Conservation (phyloP, 2,329 filamentous ascomycete genomes). For the Penicillium sp. region DNA sequence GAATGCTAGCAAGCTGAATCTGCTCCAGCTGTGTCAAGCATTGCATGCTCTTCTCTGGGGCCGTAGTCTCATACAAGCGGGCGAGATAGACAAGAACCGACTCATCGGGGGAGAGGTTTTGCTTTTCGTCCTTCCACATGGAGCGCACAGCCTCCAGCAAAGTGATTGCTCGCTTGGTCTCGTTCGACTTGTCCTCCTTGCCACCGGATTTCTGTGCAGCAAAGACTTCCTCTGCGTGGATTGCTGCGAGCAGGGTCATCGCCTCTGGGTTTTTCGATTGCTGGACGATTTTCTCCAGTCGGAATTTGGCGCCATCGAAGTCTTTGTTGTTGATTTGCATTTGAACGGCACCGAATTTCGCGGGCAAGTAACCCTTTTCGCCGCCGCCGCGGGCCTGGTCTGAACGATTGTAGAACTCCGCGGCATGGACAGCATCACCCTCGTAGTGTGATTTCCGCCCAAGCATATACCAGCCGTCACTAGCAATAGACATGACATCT, state of each 20-base stretch:
- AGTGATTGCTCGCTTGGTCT: constrained; percentile 81
- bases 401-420: constrained; percentile 83
- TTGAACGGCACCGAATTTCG: constrained; percentile 92
- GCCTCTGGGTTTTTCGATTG: constrained; percentile 81
- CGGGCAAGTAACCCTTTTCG: constrained; percentile 88
- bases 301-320: constrained; percentile 86
- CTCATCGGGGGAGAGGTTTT: constrained; percentile 75
- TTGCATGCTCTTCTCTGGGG: constrained; percentile 86
- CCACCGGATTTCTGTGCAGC: constrained; percentile 70
- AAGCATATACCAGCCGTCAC: constrained; percentile 95
- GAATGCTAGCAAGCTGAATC: constrained; percentile 78
- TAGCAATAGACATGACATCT: constrained; percentile 93
- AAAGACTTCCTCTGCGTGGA: constrained; percentile 95
- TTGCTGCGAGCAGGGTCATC: constrained; percentile 85
- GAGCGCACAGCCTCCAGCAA: constrained; percentile 81
- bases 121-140: constrained; percentile 92
- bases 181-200: constrained; percentile 86
- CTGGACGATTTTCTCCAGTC: constrained; percentile 91
- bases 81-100: constrained; percentile 90
- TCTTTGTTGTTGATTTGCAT: constrained; percentile 82
- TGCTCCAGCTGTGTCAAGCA: constrained; percentile 91
- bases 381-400: constrained; percentile 89
- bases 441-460: constrained; percentile 88
- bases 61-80: constrained; percentile 81
- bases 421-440: constrained; percentile 72